These are phyloP conservation scores for Darksidea phi DNA, from an alignment of 495 filamentous ascomycete genomes.

Conservation along the genomic window DNA sequence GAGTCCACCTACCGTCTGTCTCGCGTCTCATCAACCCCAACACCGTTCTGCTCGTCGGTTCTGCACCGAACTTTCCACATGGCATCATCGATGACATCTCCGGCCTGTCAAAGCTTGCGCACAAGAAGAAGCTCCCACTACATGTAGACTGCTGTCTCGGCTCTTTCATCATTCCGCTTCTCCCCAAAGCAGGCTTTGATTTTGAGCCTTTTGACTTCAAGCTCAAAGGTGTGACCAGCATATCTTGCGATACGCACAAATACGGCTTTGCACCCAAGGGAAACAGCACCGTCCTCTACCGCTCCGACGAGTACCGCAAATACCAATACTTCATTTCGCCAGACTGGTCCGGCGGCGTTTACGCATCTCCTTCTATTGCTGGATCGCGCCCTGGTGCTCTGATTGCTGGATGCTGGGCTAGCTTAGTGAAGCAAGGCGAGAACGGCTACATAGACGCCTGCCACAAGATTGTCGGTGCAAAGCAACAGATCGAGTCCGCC, in stretches of 20 bases:
- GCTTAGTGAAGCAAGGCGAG: slow-evolving; percentile 83
- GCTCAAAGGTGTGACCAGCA: slow-evolving; percentile 87
- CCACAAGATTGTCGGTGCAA: slow-evolving; percentile 79
- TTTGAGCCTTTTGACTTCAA: slow-evolving; percentile 88
- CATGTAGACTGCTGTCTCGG: slow-evolving; percentile 98
- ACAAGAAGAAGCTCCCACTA: slow-evolving; percentile 74
- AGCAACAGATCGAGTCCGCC: slow-evolving; percentile 78
- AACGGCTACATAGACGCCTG: slow-evolving; percentile 84
- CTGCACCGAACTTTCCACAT: slow-evolving; percentile 95
- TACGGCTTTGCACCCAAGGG: slow-evolving; percentile 99
- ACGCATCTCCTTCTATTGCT: slow-evolving; percentile 85
- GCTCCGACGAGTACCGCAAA: slow-evolving; percentile 68
- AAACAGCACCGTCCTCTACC: slow-evolving; percentile 88
- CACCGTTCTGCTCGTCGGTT: slow-evolving; percentile 93
- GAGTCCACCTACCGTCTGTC: slow-evolving; percentile 74
- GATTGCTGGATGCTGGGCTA: slow-evolving; percentile 92
- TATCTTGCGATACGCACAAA: slow-evolving; percentile 96
- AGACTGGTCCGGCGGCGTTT: slow-evolving; percentile 94
- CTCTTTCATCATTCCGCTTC: slow-evolving; percentile 89
- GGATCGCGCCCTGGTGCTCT: slow-evolving; percentile 89
- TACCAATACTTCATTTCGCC: slow-evolving; percentile 97
- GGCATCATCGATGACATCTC: slow-evolving; percentile 96
- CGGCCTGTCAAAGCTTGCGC: slow-evolving; percentile 77
- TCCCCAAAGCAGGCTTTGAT: slow-evolving; percentile 87
- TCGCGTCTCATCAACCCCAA: slow-evolving; percentile 89